phyloP scores from a whole-genome alignment of 768 basidiomycete species.

The Lentinus brumalis region DNA sequence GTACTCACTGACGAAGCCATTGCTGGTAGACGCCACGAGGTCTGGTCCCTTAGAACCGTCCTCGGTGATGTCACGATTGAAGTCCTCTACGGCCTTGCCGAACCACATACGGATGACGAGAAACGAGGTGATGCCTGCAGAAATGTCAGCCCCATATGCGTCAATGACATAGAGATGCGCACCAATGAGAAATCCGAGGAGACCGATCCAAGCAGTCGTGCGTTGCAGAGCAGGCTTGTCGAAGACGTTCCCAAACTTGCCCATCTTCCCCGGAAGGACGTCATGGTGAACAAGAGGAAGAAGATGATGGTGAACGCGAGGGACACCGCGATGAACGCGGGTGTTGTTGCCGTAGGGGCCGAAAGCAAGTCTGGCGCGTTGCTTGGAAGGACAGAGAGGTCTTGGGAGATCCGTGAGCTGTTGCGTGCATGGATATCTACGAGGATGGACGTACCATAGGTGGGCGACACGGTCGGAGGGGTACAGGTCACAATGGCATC shows the following conservation, averaged over 20 bases:
- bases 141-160: not conserved
- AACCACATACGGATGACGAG: constrained; percentile 80
- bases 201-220: constrained; percentile 70
- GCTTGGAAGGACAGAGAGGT: constrained; percentile 61
- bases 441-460: constrained; percentile 52
- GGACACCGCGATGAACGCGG: constrained; percentile 64
- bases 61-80: constrained; percentile 61
- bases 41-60: constrained; percentile 57
- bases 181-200: constrained; percentile 78
- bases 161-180: constrained; percentile 17
- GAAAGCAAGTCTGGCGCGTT: constrained; percentile 59
- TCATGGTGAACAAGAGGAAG: constrained; percentile 64
- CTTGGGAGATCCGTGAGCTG: constrained; percentile 36
- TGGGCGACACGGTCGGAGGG: constrained; percentile 51
- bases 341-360: constrained; percentile 61
- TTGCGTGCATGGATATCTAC: not conserved
- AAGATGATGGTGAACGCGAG: constrained; percentile 60
- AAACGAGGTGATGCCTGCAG: constrained; percentile 65
- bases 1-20: constrained; percentile 73
- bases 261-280: constrained; percentile 68
- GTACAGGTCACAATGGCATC: constrained; percentile 58
- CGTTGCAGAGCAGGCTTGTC: constrained; percentile 62
- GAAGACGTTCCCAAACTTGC: constrained; percentile 48
- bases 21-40: constrained; percentile 63
- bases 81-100: constrained; percentile 76